phyloP scores from a whole-genome alignment of 352 stramenopile genomes.

The Phytopythium montanum region DNA sequence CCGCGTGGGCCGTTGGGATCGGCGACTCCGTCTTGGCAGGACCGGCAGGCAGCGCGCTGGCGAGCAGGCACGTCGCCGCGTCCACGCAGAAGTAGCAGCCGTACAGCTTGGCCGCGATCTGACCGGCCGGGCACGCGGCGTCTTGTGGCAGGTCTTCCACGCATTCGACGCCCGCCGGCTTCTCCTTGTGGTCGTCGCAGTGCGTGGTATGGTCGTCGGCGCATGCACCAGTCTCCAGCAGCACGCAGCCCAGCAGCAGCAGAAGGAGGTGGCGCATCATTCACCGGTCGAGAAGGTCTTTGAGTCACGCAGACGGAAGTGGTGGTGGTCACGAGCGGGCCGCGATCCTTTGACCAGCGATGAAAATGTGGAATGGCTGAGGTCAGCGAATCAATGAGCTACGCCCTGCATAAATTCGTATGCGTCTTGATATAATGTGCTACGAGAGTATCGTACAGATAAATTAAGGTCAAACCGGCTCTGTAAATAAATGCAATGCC shows the following conservation, averaged over 20 bases:
- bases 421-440: neutral
- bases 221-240: neutral
- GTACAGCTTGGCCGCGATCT: constrained; percentile 32
- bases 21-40: neutral
- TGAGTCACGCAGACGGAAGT: neutral
- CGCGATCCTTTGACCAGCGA: neutral
- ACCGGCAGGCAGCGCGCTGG: neutral
- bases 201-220: neutral
- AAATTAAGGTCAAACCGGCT: neutral
- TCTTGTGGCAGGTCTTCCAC: neutral
- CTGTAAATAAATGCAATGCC: neutral
- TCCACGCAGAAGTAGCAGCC: constrained; percentile 60
- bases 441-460: neutral
- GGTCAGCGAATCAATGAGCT: neutral
- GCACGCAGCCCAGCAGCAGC: neutral
- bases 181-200: neutral
- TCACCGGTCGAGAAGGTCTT: neutral
- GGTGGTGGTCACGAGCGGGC: neutral
- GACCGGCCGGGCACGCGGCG: neutral
- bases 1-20: neutral
- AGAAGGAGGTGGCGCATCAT: neutral
- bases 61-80: constrained; percentile 16
- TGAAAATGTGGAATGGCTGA: neutral
- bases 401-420: neutral
- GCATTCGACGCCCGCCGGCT: neutral